Evolutionary conservation across 805 yeast species (phyloP).

Genomic region (Schizosaccharomyces japonicus): DNA sequence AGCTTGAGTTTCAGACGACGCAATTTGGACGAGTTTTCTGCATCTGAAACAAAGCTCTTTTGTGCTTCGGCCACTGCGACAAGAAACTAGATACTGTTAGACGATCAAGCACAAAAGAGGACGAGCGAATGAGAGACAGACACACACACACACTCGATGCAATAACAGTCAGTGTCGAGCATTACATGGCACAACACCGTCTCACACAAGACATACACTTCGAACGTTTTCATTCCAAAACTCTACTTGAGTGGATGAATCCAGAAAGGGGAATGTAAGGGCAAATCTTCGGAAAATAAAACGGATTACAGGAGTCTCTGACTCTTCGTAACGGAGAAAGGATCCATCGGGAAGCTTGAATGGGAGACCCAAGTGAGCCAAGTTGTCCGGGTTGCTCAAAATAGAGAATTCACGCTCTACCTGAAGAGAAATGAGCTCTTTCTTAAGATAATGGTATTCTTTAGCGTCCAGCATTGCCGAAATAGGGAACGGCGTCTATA

Average conservation of each 20-base stretch:
- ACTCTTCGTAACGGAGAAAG: slow-evolving; percentile 11
- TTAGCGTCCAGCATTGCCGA: not conserved
- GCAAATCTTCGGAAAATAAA: slow-evolving; percentile 42
- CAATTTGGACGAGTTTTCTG: slow-evolving; percentile 6
- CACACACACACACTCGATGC: not conserved
- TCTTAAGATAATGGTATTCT: slow-evolving; percentile 66
- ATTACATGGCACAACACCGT: too few species aligned
- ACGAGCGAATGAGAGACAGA: not conserved
- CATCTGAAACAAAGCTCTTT: not conserved
- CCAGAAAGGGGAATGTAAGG: slow-evolving; percentile 52
- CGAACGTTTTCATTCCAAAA: slow-evolving; percentile 70
- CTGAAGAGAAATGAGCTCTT: slow-evolving; percentile 45
- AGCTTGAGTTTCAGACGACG: too few species aligned
- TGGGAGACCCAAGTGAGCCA: slow-evolving; percentile 63
- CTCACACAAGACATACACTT: slow-evolving; percentile 19
- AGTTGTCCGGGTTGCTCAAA: slow-evolving; percentile 35
- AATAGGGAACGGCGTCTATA: too few species aligned
- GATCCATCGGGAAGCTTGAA: slow-evolving; percentile 17
- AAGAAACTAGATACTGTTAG: not conserved
- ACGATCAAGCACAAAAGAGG: not conserved
- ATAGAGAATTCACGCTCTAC: slow-evolving; percentile 36
- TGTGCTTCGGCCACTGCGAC: not conserved
- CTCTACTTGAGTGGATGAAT: slow-evolving; percentile 25
- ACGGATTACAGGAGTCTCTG: slow-evolving; percentile 41
- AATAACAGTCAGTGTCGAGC: not conserved